Conservation (phyloP, 495 filamentous ascomycete genomes). For the Aspergillus homomorphus region DNA sequence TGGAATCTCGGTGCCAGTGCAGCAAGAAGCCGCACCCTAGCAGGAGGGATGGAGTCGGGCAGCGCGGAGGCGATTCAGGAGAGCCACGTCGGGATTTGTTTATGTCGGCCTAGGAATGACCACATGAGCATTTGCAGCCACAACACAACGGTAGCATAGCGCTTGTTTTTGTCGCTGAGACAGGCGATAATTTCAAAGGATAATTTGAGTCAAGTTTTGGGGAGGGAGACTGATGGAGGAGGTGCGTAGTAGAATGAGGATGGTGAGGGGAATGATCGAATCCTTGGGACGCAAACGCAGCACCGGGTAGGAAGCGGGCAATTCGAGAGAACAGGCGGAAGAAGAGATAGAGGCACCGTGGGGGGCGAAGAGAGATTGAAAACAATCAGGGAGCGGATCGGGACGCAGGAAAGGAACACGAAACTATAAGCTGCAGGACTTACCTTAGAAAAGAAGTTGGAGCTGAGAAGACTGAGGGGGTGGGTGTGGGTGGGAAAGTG, state of each 20-base stretch:
- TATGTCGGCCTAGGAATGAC: constrained; percentile 33
- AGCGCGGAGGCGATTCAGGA: constrained; percentile 24
- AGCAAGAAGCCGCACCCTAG: constrained; percentile 41
- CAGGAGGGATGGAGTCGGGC: constrained; percentile 28
- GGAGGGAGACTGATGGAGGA: neutral
- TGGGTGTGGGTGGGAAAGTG: neutral
- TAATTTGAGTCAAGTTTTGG: neutral
- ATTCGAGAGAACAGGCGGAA: constrained; percentile 3
- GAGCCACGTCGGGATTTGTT: constrained; percentile 32
- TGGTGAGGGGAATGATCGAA: constrained; percentile 3
- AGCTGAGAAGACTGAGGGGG: constrained; percentile 14
- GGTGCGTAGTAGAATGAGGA: constrained; percentile 5
- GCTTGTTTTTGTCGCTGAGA: constrained; percentile 3
- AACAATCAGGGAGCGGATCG: constrained; percentile 13
- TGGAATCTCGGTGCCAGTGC: constrained; percentile 35
- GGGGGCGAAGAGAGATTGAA: neutral
- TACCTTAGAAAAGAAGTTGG: constrained; percentile 15
- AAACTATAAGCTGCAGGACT: constrained; percentile 20
- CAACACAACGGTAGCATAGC: constrained; percentile 12
- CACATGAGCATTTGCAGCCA: constrained; percentile 31
- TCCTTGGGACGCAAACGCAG: constrained; percentile 1
- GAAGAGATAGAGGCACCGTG: neutral
- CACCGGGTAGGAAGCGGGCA: neutral
- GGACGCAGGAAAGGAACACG: constrained; percentile 17
- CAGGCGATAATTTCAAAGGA: neutral